Evolutionary conservation across 208 protist species (phyloP).

Genomic region (Balamuthia mandrillaris): DNA sequence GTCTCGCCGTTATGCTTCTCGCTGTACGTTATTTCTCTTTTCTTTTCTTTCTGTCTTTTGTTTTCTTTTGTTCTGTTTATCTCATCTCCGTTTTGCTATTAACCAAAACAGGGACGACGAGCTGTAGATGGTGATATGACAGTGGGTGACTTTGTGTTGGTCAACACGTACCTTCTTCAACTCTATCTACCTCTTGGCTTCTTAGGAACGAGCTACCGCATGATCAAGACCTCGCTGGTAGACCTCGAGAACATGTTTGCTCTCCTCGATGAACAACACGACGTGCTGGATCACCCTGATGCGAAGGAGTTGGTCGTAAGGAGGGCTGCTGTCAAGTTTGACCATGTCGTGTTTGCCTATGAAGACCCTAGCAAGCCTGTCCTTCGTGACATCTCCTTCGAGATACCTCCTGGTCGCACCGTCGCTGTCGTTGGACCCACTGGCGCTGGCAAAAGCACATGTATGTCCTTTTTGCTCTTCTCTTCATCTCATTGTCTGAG

Average conservation of each 20-base stretch:
- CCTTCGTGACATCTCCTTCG: conserved; percentile 18
- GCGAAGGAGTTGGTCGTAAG: not conserved
- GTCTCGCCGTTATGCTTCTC: conserved; percentile 69
- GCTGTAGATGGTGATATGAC: conserved; percentile 51
- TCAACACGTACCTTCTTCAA: conserved; percentile 74
- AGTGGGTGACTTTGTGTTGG: conserved; percentile 73
- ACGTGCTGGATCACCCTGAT: conserved; percentile 13
- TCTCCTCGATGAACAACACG: not conserved
- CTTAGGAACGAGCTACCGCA: conserved; percentile 66
- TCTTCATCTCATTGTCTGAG: not conserved
- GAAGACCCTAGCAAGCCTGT: conserved; percentile 30
- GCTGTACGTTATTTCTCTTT: conserved; percentile 16
- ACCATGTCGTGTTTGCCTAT: conserved; percentile 69
- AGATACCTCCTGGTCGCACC: not conserved
- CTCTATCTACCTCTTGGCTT: conserved; percentile 69
- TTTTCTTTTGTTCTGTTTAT: not conserved
- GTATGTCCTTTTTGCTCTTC: not conserved
- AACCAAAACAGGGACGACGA: not conserved
- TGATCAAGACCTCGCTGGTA: conserved; percentile 67
- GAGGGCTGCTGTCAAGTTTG: conserved; percentile 52
- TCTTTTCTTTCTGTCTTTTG: not conserved
- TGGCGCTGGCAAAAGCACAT: not conserved
- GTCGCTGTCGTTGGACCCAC: conserved; percentile 21
- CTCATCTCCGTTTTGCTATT: not conserved
- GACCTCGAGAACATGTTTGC: conserved; percentile 74